Evolutionary conservation across 1,284 basidiomycete genomes (phyloP).

Genomic region (Malassezia brasiliensis): DNA sequence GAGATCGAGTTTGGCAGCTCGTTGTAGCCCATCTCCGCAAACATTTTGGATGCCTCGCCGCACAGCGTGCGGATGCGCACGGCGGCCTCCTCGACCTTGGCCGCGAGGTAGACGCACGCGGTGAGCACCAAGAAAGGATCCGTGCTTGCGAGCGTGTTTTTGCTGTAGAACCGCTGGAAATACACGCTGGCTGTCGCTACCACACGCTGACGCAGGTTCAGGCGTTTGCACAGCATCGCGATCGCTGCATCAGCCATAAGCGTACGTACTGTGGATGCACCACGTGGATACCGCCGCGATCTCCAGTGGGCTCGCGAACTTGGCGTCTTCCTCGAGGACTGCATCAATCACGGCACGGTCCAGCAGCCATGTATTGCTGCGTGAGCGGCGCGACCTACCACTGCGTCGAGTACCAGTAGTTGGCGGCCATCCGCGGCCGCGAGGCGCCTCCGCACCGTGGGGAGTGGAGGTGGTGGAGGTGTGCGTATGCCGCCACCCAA

Average conservation of each 20-base stretch:
- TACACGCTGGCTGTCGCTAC: slow-evolving; percentile 87
- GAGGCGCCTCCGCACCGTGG: neutral
- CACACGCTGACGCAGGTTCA: slow-evolving; percentile 73
- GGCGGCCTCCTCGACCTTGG: slow-evolving; percentile 91
- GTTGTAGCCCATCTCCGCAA: slow-evolving; percentile 22
- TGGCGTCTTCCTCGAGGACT: slow-evolving; percentile 33
- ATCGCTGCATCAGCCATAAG: slow-evolving; percentile 52
- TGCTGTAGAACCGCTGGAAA: slow-evolving; percentile 76
- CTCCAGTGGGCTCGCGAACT: slow-evolving; percentile 30
- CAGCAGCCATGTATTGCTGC: slow-evolving; percentile 43
- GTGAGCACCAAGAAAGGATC: slow-evolving; percentile 85
- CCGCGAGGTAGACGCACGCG: slow-evolving; percentile 87
- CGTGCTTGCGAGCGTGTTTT: slow-evolving; percentile 66
- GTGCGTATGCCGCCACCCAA: neutral
- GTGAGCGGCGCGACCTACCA: neutral
- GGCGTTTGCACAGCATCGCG: slow-evolving; percentile 72
- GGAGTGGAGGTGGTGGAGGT: neutral
- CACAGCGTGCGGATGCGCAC: slow-evolving; percentile 84
- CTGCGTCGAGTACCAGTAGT: slow-evolving; percentile 18
- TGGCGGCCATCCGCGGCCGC: slow-evolving; percentile 14
- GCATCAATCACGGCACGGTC: slow-evolving; percentile 28
- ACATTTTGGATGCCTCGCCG: slow-evolving; percentile 59
- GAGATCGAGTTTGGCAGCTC: slow-evolving; percentile 67
- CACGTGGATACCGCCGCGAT: slow-evolving; percentile 37
- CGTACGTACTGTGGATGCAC: slow-evolving; percentile 32